These are phyloP conservation scores for Annona cherimola DNA, from an alignment of 164 flowering plant genomes.

Conservation along the genomic window DNA sequence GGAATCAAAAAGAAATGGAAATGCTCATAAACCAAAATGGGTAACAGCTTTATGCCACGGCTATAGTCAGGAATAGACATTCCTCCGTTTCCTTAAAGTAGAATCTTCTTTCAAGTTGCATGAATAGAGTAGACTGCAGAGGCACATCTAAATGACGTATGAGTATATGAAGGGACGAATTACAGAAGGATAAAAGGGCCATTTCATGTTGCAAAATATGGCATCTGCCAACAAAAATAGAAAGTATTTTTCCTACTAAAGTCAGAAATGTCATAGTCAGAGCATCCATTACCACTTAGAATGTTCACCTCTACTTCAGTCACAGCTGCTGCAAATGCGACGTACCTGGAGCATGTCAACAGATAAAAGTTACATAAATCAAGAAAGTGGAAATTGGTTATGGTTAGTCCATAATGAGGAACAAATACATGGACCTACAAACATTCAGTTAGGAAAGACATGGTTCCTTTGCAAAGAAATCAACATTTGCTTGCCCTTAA, in stretches of 20 bases:
- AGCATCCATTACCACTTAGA: constrained; percentile 6
- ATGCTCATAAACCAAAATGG: background rate
- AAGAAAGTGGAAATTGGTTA: background rate
- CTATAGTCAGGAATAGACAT: background rate
- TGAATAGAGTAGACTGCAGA: background rate
- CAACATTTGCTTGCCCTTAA: background rate
- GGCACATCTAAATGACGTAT: background rate
- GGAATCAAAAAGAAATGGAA: no score
- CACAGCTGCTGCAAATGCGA: constrained; percentile 9
- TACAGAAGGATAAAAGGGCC: background rate
- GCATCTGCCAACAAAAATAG: background rate
- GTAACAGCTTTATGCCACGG: background rate
- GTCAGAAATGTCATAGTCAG: background rate
- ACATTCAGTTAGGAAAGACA: background rate
- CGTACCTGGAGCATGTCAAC: background rate
- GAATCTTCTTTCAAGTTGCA: background rate
- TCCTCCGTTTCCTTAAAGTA: background rate
- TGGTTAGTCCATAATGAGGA: background rate
- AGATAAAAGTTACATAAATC: background rate
- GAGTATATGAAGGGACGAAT: background rate
- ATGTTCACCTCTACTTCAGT: constrained; percentile 14
- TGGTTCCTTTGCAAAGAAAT: background rate
- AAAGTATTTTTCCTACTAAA: background rate
- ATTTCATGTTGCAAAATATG: background rate
- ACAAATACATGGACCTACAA: background rate